Evolutionary conservation across 139 green algal genomes (phyloP), one percentile per base, ranked within the genome.

Genomic region (Asterochloris erici): DNA sequence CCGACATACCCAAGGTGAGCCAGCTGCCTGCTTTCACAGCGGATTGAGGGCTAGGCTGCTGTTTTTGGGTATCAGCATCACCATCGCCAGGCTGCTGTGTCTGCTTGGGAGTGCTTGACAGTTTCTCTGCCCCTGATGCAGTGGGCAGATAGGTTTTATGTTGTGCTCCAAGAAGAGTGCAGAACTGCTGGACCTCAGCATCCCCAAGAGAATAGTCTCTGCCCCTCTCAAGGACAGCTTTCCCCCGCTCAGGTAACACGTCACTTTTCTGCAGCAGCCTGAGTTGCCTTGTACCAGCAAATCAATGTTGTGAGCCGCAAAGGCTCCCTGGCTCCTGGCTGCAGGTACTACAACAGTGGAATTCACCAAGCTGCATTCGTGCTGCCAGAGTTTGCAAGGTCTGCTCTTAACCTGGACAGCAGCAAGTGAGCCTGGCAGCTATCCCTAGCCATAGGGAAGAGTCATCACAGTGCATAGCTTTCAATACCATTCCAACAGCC

Each of bases 81-180:
- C 28, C 63, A 27, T 13, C 23, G 9, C 15, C 29, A 68, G 16
- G 13, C 16, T 26, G 17, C 23, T 79, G 74, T 23, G 1, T 16
- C 38, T 68, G 38, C 19, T 79, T 14, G 12, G 10, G 9, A 26
- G 73, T 24, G 73, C 13, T 17, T 73, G 21, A 73, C 14, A 54
- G 9, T 79, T 12, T 63, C 38, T 70, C n/a, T 79, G 47, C 2
- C 26, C 2, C 63, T 21, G 23, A 6, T 89, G 87, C 86, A 91
- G 86, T 78, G 95, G 95, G 23, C 94, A 98, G 87, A 99, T 99
- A 79, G 97, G 97, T 6, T 98, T 99, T 89, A 95, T 99, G 93
- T 76, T 99, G 13, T 99, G 95, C 89, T 87, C 90, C 69, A 99
- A 98, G 90, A 89, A 87, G 1, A 27, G 82, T 15, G 68, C 76